A percentile compares a stretch with the other conserved stretches of the same genome.
Conservation (phyloP, 2,329 filamentous ascomycete genomes). For the Aspergillus fructus region DNA sequence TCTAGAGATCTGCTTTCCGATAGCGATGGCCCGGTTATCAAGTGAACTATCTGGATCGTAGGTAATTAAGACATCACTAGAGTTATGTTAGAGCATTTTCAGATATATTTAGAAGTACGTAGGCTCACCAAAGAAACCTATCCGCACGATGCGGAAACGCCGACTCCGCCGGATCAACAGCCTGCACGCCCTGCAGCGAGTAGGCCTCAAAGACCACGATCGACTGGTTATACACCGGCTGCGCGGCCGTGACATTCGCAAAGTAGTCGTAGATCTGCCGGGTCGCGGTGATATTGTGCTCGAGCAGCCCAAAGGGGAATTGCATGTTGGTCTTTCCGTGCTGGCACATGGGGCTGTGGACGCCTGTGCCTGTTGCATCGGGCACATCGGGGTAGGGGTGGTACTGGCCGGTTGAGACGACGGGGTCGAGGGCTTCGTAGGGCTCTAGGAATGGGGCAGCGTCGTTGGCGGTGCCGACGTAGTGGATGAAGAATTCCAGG, state of each 20-base stretch:
- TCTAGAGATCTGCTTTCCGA: neutral
- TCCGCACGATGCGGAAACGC: neutral
- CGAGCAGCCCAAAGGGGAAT: neutral
- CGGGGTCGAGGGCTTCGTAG: neutral
- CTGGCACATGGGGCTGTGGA: neutral
- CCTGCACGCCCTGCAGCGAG: neutral
- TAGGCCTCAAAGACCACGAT: neutral
- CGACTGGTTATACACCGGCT: neutral
- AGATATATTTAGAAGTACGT: too few relatives aligned
- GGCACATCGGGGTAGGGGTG: neutral
- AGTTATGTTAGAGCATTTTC: too few relatives aligned
- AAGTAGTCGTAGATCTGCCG: neutral
- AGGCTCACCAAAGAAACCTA: neutral
- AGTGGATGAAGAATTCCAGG: neutral
- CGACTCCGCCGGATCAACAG: neutral
- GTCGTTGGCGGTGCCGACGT: neutral
- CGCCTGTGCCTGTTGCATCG: neutral
- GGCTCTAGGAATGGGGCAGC: neutral
- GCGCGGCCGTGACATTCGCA: neutral
- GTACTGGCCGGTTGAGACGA: neutral
- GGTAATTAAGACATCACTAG: neutral
- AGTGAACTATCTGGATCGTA: neutral
- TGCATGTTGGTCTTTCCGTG: neutral
- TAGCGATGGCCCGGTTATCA: neutral
- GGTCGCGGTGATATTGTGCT: neutral